These are phyloP conservation scores for Penicillium sp. DNA, from an alignment of 2,329 filamentous ascomycete genomes.

Conservation along the genomic window DNA sequence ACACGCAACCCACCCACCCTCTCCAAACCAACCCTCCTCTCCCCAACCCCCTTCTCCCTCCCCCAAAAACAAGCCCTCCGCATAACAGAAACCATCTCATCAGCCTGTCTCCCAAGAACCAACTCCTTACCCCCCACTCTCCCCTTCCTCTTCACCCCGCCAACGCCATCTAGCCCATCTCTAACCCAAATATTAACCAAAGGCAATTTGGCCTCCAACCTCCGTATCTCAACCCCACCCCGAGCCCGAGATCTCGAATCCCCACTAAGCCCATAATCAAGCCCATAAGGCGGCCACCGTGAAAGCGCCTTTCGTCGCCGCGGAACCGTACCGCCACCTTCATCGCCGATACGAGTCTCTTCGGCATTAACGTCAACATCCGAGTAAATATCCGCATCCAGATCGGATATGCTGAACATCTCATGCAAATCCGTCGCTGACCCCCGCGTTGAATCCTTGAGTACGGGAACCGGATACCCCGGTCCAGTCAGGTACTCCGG, in stretches of 20 bases:
- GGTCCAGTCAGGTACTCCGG: slow-evolving; percentile 35
- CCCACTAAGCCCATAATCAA: slow-evolving; percentile 33
- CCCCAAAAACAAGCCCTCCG: slow-evolving; percentile 45
- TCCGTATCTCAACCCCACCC: slow-evolving; percentile 21
- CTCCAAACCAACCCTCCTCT: slow-evolving; percentile 33
- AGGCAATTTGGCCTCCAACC: slow-evolving; percentile 33
- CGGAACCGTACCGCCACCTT: slow-evolving; percentile 3
- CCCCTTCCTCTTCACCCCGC: background rate
- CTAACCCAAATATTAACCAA: slow-evolving; percentile 30
- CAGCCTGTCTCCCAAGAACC: slow-evolving; percentile 37
- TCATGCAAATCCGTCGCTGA: background rate
- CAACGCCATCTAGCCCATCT: background rate
- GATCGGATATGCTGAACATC: background rate
- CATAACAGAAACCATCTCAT: slow-evolving; percentile 43
- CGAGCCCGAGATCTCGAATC: slow-evolving; percentile 13
- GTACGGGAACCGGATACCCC: slow-evolving; percentile 34
- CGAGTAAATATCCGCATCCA: slow-evolving; percentile 12
- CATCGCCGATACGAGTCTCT: background rate
- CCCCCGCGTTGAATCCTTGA: slow-evolving; percentile 15
- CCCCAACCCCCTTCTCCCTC: slow-evolving; percentile 38
- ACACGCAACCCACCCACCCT: background rate
- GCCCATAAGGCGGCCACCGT: slow-evolving; percentile 40
- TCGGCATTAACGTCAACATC: slow-evolving; percentile 2
- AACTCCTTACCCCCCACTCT: background rate
- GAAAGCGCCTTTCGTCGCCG: slow-evolving; percentile 38